phyloP scores from a whole-genome alignment of 2,329 filamentous ascomycete species.

The Hyphodiscus sp. region DNA sequence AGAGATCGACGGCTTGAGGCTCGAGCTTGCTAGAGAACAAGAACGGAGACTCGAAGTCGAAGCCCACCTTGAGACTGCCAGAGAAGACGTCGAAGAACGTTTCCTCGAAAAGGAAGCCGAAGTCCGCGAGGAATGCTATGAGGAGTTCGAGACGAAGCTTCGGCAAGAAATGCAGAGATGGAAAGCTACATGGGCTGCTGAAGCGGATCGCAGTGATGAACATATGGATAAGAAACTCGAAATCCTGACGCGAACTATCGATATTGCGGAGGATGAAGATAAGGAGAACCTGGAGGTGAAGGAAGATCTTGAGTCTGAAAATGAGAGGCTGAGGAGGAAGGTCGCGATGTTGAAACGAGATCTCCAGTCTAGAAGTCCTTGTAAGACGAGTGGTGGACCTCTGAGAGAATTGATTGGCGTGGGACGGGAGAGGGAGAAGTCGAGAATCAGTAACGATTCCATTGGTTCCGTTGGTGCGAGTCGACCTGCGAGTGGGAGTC shows the following conservation, averaged over 20 bases:
- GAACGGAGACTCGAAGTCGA: conserved; percentile 66
- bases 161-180: conserved; percentile 72
- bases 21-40: conserved; percentile 64
- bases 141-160: conserved; percentile 76
- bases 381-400: conserved; percentile 10
- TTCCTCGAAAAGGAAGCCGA: conserved; percentile 68
- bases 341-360: conserved; percentile 61
- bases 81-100: conserved; percentile 46
- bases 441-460: conserved; percentile 1
- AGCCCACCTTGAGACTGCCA: conserved; percentile 54
- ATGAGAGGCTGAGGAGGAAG: conserved; percentile 60
- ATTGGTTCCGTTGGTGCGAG: not conserved
- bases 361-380: conserved; percentile 44
- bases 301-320: conserved; percentile 63
- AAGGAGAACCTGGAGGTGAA: conserved; percentile 50
- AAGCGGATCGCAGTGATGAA: conserved; percentile 73
- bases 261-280: conserved; percentile 38
- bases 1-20: conserved; percentile 68
- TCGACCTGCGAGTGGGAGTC: conserved; percentile 7
- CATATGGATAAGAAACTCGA: conserved; percentile 87
- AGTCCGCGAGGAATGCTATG: conserved; percentile 81
- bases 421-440: conserved; percentile 9
- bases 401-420: conserved; percentile 8
- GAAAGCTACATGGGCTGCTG: conserved; percentile 70
- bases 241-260: conserved; percentile 51